Evolutionary conservation across 2,329 filamentous ascomycete species (phyloP), one percentile per base, ranked within the genome.

Genomic region (Ceratocystis alfenasii): DNA sequence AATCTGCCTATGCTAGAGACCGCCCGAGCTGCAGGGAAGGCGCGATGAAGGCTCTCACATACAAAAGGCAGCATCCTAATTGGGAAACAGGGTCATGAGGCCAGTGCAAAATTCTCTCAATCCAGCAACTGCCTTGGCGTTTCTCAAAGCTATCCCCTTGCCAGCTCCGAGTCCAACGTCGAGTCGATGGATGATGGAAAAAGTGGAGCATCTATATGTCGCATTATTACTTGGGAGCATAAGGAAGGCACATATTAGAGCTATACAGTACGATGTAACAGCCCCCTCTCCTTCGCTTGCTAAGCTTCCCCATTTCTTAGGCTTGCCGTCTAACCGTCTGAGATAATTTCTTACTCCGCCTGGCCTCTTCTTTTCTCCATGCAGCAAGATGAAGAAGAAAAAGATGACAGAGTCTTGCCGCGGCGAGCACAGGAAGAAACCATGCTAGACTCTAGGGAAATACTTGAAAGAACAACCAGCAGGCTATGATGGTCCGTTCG

Each of bases 311-410:
- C 28, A n/a, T 36, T 60, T 22, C 41, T 17, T 12, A n/a, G 17
- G 6, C n/a, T 20, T 45, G 8, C 36, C 44, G 48, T 53, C 22
- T 25, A 33, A 30, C 48, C 28, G 55, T 36, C 55, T 33, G 55
- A 28, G 28, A 33, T 30, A 33, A 57, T 57, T 57, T 57, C 10
- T 57, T 59, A 30, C 28, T 59, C 28, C 17, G 30, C 5, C 46
- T 62, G 22, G 28, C 3, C 36, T 41, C n/a, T 59, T 59, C 55
- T 59, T 59, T 30, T 59, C 55, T 59, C 55, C 55, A 59, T 59
- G 55, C 55, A 25, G 48, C 50, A 64, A 22, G 70, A 64, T 69
- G 62, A 53, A 15, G 48, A 8, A 28, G 20, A 17, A 20, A 53
- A 55, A 64, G 25, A 15, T 59, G 28, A 59, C 33, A 65, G 30